A percentile compares a stretch with the other conserved stretches of the same genome.
These are phyloP conservation scores for Neurospora hispaniola DNA, from an alignment of 495 filamentous ascomycete species.

Conservation along the genomic window DNA sequence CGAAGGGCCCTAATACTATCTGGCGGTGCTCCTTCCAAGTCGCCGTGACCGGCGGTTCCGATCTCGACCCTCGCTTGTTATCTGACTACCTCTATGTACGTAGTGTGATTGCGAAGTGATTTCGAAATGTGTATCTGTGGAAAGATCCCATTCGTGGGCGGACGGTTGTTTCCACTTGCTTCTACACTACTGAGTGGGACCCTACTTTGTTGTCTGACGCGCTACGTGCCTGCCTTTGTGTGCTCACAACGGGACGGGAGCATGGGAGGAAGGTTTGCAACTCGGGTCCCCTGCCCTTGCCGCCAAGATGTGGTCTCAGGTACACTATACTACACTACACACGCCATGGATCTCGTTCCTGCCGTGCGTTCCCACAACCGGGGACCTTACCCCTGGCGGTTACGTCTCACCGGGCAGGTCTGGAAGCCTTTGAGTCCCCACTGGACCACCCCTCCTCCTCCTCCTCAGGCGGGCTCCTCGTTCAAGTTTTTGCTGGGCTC, in stretches of 20 bases:
- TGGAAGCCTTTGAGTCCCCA: neutral
- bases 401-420: neutral
- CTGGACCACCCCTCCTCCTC: constrained; percentile 3
- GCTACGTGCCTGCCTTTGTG: neutral
- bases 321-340: neutral
- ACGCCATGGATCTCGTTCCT: neutral
- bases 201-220: neutral
- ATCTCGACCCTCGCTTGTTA: neutral
- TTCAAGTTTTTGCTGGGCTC: neutral
- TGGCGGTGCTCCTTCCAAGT: neutral
- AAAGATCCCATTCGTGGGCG: neutral
- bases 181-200: neutral
- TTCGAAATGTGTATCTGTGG: neutral
- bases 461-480: neutral
- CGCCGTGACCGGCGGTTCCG: neutral
- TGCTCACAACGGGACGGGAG: neutral
- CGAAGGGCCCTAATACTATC: neutral
- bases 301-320: neutral
- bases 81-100: neutral
- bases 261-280: neutral
- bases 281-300: neutral
- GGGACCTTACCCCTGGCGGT: neutral
- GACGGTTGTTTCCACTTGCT: neutral
- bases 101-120: neutral
- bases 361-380: neutral